Evolutionary conservation across 495 filamentous ascomycete species (phyloP), one percentile per base, ranked within the genome.

Genomic region (Neurospora sp.): DNA sequence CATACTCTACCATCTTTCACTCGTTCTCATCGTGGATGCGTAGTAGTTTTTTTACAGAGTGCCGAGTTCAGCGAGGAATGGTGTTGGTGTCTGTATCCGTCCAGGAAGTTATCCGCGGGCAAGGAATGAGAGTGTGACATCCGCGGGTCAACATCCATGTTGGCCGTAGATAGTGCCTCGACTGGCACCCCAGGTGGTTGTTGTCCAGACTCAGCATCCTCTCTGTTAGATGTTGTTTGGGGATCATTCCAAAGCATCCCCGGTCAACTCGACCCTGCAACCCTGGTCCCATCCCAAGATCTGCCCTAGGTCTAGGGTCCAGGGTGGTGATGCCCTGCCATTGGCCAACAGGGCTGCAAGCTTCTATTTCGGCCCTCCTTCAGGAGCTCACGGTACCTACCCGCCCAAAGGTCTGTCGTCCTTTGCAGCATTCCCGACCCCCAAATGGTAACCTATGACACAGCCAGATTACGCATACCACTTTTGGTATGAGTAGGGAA

Each of bases 1-100:
- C 72, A 73, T 71, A 73, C 71, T 76, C 74, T 72, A 75, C 59
- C 72, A 72, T 71, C 65, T 35, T 14, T 65, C 53, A 27, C n/a
- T 27, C 20, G 20, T 14, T 59, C 47, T 59, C 20, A 59, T 59
- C 9, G 20, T 27, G 47, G 9, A 18, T 37, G 53, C 12, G 27
- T 18, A 65, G 53, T 35, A 16, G 22, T 1, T 16, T 65, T 44
- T 27, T 35, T 35, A 8, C n/a, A 47, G 65, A 69, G 70, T 69
- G 70, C 65, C 71, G 71, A 75, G 70, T 68, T 38, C 45, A 53
- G 65, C 9, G 47, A 41, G 18, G 71, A 73, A 69, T 69, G 40
- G 20, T 35, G 39, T 39, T 39, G 53, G 37, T 27, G 7, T 22
- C 31, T 38, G 39, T 47, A 53, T 72, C 71, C 41, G 42, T 35